Base-by-base conservation (phyloP, 2,329 filamentous ascomycete genomes). In the Setomelanomma holmii region DNA sequence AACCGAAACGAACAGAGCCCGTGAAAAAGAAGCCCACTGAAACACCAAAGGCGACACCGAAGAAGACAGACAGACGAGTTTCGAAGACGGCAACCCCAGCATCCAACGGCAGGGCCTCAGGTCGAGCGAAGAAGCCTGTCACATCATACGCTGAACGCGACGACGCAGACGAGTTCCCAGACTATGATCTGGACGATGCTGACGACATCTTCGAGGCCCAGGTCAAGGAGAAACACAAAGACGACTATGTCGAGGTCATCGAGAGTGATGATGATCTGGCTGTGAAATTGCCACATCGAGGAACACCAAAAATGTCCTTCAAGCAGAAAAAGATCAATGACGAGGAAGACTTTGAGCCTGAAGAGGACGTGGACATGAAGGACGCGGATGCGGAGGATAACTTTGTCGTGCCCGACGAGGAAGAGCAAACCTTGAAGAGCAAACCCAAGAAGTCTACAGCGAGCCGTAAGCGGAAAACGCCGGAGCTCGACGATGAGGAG, bases 191-290 rank as follows among this genome's bases (percentile, higher is more conserved):
- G 39, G 87, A 84, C 39, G 82, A 76, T 3, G 89, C 85, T n/a
- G 89, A 91, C 59, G 93, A 96, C 63, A 92, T 96, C 17, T 93
- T 93, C 73, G 89, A 88, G 12, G 87, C 89, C 4, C 86, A 90
- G 58, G 83, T 82, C 27, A 89, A 86, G 68, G 83, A 83, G 41
- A 79, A 84, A 39, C 85, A 83, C 50, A 90, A 84, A 52, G 82
- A 81, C 39, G 89, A 87, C 40, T 91, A 95, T 48, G 88, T 91
- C 24, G 86, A 91, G 41, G 55, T 45, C 6, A 55, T 47, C 68
- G 64, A 63, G 8, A 71, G 66, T 45, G 68, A 73, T 4, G 68
- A 73, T 39, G 64, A 64, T 27, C 21, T 65, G 5, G 61, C 66
- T 2, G 55, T 73, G 38, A 52, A 64, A 20, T 53, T 73, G 20